Conservation (phyloP, 345 rosid genomes). For the Murraya paniculata region DNA sequence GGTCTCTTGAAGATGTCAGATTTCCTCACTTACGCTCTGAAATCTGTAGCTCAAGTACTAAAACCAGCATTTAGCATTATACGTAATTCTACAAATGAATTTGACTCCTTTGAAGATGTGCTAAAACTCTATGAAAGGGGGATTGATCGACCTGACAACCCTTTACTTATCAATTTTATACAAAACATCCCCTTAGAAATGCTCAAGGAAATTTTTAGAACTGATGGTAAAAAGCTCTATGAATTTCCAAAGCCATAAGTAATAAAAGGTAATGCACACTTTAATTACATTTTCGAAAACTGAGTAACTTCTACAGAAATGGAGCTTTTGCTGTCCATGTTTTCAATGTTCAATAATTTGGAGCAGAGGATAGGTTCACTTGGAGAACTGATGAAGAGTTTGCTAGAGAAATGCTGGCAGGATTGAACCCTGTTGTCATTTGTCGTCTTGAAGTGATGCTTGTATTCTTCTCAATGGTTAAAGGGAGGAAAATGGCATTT, state of each 20-base stretch:
- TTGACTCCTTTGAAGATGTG: constrained; percentile 53
- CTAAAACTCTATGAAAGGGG: constrained; percentile 55
- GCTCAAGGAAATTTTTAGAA: constrained; percentile 52
- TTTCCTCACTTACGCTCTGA: constrained; percentile 50
- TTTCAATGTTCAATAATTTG: not conserved
- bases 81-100: constrained; percentile 45
- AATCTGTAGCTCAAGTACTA: constrained; percentile 48
- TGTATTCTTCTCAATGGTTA: not conserved
- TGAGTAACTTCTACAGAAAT: too few species aligned
- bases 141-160: constrained; percentile 42
- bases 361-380: constrained; percentile 54
- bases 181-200: constrained; percentile 48
- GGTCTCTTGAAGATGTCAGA: constrained; percentile 66
- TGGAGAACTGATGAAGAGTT: constrained; percentile 82
- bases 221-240: constrained; percentile 42
- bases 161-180: constrained; percentile 26
- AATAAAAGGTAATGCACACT: constrained; percentile 48
- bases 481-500: too few species aligned
- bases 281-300: not conserved
- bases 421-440: constrained; percentile 57
- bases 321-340: not conserved
- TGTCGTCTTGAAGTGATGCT: constrained; percentile 49
- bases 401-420: constrained; percentile 87
- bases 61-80: constrained; percentile 52
- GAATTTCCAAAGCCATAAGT: constrained; percentile 71